Evolutionary conservation across 2,329 filamentous ascomycete species (phyloP).

Genomic region (Talaromyces pinophilus): DNA sequence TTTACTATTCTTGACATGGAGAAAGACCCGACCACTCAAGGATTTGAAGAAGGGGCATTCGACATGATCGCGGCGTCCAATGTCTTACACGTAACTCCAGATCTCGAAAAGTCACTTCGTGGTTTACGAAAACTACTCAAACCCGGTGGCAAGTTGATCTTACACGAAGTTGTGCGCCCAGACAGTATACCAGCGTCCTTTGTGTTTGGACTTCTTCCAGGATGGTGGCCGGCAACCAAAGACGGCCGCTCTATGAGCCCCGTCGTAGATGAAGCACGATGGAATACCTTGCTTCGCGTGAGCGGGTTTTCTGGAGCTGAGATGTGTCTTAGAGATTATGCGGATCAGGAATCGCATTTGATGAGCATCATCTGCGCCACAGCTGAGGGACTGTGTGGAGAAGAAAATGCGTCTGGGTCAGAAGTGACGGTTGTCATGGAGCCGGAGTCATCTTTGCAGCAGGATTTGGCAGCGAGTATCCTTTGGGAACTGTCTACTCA

Average conservation of each 20-base stretch:
- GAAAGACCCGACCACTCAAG: slow-evolving; percentile 32
- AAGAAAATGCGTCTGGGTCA: neutral
- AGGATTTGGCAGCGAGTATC: neutral
- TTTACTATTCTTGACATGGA: slow-evolving; percentile 36
- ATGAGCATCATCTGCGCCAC: neutral
- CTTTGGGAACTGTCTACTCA: neutral
- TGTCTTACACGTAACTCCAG: slow-evolving; percentile 37
- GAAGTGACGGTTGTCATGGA: neutral
- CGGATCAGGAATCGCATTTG: neutral
- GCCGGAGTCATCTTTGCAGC: neutral
- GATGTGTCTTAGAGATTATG: neutral
- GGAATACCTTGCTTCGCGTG: neutral
- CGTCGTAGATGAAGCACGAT: neutral
- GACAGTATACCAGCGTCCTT: slow-evolving; percentile 25
- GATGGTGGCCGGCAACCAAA: slow-evolving; percentile 41
- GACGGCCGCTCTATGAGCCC: slow-evolving; percentile 12
- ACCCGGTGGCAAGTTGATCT: slow-evolving; percentile 50
- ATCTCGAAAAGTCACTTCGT: slow-evolving; percentile 27
- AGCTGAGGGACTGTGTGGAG: neutral
- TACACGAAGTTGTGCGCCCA: slow-evolving; percentile 42
- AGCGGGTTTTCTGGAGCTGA: neutral
- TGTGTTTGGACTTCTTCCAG: slow-evolving; percentile 39
- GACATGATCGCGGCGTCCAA: slow-evolving; percentile 40
- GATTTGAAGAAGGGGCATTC: slow-evolving; percentile 32
- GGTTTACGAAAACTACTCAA: slow-evolving; percentile 33